A percentile compares a stretch with the other conserved stretches of the same genome.
Evolutionary conservation across 192 early-diverging fungal genomes (phyloP).

Genomic region (Gryganskiella cystojenkinii): DNA sequence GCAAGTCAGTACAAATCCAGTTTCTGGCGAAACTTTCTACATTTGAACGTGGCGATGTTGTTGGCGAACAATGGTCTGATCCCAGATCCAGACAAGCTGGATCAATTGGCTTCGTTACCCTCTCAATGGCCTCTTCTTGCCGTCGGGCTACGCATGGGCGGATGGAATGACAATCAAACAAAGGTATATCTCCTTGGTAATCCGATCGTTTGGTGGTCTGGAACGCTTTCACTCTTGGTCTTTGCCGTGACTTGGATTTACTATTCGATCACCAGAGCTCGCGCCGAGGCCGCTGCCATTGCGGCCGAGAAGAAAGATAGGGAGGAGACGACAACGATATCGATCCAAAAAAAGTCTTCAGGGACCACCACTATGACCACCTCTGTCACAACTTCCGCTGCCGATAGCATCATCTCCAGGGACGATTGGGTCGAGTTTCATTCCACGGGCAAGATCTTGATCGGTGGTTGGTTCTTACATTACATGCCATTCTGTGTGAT

Average conservation of each 20-base stretch:
- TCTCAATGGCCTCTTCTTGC: conserved; percentile 88
- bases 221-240: conserved; percentile 61
- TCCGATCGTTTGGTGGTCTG: conserved; percentile 91
- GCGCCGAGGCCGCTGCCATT: too few relatives aligned
- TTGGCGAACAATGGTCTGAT: conserved; percentile 90
- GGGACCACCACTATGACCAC: too few relatives aligned
- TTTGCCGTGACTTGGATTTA: conserved; percentile 55
- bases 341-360: too few relatives aligned
- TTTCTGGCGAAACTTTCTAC: conserved; percentile 85
- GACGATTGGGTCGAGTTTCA: conserved; percentile 73
- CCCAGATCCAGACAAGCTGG: conserved; percentile 89
- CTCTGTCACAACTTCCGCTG: conserved; percentile 8
- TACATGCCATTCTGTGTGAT: conserved; percentile 94
- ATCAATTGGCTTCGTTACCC: conserved; percentile 80
- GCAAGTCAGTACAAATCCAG: conserved; percentile 69
- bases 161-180: conserved; percentile 80
- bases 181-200: conserved; percentile 94
- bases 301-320: too few relatives aligned
- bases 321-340: too few relatives aligned
- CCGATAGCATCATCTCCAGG: conserved; percentile 51
- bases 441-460: conserved; percentile 74
- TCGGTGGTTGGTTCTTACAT: conserved; percentile 90
- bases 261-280: conserved; percentile 74
- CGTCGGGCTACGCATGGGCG: conserved; percentile 89
- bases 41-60: conserved; percentile 94